Percentiles rank a stretch among this genome's conserved stretches.
These are phyloP conservation scores for Dactylonectria macrodidyma DNA, from an alignment of 2,329 filamentous ascomycete genomes.

Conservation along the genomic window DNA sequence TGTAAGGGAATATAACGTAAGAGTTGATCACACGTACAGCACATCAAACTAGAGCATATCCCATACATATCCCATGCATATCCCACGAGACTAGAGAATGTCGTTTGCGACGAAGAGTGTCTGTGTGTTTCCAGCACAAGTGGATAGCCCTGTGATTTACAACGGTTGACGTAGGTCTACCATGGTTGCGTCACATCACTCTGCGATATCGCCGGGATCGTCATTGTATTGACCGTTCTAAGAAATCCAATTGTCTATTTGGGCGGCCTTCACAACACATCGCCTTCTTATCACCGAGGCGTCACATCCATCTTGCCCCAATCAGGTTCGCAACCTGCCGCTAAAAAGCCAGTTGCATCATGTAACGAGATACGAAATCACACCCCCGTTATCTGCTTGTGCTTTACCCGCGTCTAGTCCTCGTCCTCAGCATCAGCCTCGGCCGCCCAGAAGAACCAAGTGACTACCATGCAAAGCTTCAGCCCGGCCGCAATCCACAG, in stretches of 20 bases:
- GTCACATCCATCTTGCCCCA: constrained; percentile 27
- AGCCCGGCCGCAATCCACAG: constrained; percentile 72
- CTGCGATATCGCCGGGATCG: constrained; percentile 28
- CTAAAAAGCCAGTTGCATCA: constrained; percentile 3
- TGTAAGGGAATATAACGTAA: neutral
- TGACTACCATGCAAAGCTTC: constrained; percentile 69
- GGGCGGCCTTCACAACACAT: constrained; percentile 1
- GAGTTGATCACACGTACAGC: neutral
- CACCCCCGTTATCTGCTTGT: constrained; percentile 8
- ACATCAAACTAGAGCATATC: neutral
- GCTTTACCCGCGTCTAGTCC: constrained; percentile 14
- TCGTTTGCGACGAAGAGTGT: neutral
- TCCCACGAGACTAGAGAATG: neutral
- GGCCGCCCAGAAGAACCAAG: constrained; percentile 74
- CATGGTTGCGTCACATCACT: constrained; percentile 13
- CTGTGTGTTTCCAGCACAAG: neutral
- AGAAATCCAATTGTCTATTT: constrained; percentile 8
- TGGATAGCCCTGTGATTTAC: constrained; percentile 3
- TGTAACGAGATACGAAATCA: neutral
- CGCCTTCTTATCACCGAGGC: constrained; percentile 8
- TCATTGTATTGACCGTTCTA: constrained; percentile 8
- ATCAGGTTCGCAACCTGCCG: constrained; percentile 6
- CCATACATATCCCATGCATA: neutral
- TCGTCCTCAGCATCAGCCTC: constrained; percentile 49
- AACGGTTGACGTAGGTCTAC: constrained; percentile 1